Base-by-base conservation (phyloP, 2,329 filamentous ascomycete genomes). In the Fusarium sambucinum region DNA sequence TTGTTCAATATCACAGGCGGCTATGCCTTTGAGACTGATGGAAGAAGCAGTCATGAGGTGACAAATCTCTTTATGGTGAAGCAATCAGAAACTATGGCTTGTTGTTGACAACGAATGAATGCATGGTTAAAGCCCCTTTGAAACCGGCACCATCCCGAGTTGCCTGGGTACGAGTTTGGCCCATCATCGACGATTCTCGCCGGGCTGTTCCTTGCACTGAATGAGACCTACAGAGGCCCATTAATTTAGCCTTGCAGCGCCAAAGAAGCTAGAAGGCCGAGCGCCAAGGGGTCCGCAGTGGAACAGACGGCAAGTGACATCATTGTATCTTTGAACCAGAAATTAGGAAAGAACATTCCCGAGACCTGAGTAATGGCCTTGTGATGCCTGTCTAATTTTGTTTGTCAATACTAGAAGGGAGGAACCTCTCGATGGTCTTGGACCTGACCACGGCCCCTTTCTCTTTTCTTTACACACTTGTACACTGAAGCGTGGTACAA, bases 241-340 rank as follows among this genome's bases (percentile, higher is more conserved):
- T 63, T 37, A 46, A 47, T 45, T 57, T 53, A 66, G 58, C 35
- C 55, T 56, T 50, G 51, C 13, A 32, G 50, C 45, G 50, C 41
- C 42, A 48, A 52, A 51, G 37, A 44, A 68, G 52, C 41, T 35
- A 64, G 30, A 47, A 53, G 29, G 14, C 55, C 47, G 33, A 59
- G 30, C 52, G 67, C 50, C 66, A 67, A 70, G 66, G 59, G 61
- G 35, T 30, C 53, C 41, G 53, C 35, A 46, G 38, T 59, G 45
- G 54, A 53, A 55, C 54, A 40, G 38, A 40, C 54, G 63, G 55
- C 55, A 64, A 67, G 63, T 70, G 67, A 70, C 67, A 63, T 70
- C 67, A 70, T 67, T 48, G 44, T 25, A 23, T 53, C 19, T 40
- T 46, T 33, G 35, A 48, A 41, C 53, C 59, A 64, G 55, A 60